Evolutionary conservation across 1,284 basidiomycete species (phyloP), one percentile per base, ranked within the genome.

Genomic region (Mrakiaceae sp.): DNA sequence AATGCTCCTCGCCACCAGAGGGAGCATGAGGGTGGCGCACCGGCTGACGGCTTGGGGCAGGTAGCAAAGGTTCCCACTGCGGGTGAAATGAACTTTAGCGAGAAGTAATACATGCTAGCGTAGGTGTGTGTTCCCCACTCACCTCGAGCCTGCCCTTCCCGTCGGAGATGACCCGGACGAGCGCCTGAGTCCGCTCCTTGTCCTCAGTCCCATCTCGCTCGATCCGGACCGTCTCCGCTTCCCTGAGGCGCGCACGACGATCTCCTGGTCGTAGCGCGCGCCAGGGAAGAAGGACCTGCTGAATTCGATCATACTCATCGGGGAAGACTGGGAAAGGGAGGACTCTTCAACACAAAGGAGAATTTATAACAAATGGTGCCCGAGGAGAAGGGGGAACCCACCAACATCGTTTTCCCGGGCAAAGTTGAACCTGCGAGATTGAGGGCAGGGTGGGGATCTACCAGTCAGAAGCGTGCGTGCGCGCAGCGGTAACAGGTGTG

Each of bases 151-250:
- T 47, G 47, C 57, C 57, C 44, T 16, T 58, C 5, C 57, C 57
- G 16, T 58, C 57, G 5, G 57, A 58, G 46, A 58, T 58, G 44
- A 58, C 7, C 57, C 57, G 47, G 46, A 49, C 57, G 46, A 58
- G 57, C 10, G 11, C 40, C 57, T 58, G 57, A 5, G 47, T 47
- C n/a, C 57, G 46, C 16, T 3, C 40, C 4, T n/a, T 44, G 16
- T 58, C 57, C 3, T 48, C 44, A 3, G 49, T 5, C 6, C 44
- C 57, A 8, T 48, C 57, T 10, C 40, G 44, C 8, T 47, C 44
- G 3, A 46, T 10, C 3, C 56, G 39, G 27, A 42, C 43, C 8
- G 16, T 14, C 57, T 58, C 57, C 2, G 57, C 44, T 9, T 58
- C 57, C 7, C 46, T 5, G 0, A 58, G 46, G 1, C 57, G 9